Conservation (phyloP, 495 filamentous ascomycete species). For the Geoglossum glabrum region DNA sequence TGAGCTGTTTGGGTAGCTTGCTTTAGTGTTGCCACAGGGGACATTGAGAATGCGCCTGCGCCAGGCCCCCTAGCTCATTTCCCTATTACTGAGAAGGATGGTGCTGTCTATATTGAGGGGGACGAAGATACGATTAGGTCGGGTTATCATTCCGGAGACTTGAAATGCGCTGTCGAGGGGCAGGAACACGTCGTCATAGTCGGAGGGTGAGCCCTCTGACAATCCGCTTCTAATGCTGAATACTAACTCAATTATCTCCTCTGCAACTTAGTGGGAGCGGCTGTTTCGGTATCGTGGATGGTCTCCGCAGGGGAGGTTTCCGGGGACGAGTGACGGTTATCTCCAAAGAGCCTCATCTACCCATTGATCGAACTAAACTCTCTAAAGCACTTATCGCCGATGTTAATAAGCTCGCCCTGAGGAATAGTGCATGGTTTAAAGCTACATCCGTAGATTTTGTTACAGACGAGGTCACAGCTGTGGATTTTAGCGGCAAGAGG, state of each 20-base stretch:
- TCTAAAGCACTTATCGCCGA: constrained; percentile 89
- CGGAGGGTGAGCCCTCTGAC: constrained; percentile 38
- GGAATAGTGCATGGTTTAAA: constrained; percentile 58
- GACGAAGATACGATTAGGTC: constrained; percentile 64
- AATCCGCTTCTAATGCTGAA: background rate
- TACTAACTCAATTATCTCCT: background rate
- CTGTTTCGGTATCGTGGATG: constrained; percentile 57
- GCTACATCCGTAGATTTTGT: constrained; percentile 51
- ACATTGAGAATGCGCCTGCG: constrained; percentile 86
- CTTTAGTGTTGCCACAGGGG: constrained; percentile 74
- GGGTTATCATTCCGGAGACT: constrained; percentile 46
- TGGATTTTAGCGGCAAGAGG: constrained; percentile 56
- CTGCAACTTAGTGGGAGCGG: constrained; percentile 44
- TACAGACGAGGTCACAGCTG: constrained; percentile 48
- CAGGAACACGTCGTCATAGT: constrained; percentile 64
- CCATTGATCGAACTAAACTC: constrained; percentile 87
- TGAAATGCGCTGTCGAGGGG: constrained; percentile 45
- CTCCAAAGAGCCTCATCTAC: constrained; percentile 60
- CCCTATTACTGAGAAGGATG: constrained; percentile 57
- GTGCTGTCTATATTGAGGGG: constrained; percentile 64
- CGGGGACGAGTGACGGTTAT: constrained; percentile 66
- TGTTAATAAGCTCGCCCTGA: constrained; percentile 49
- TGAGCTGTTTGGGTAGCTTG: constrained; percentile 38
- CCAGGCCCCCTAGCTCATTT: constrained; percentile 66
- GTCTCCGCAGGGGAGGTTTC: constrained; percentile 63